These are phyloP conservation scores for Claviceps paspali DNA, from an alignment of 2,329 filamentous ascomycete species.

Conservation along the genomic window DNA sequence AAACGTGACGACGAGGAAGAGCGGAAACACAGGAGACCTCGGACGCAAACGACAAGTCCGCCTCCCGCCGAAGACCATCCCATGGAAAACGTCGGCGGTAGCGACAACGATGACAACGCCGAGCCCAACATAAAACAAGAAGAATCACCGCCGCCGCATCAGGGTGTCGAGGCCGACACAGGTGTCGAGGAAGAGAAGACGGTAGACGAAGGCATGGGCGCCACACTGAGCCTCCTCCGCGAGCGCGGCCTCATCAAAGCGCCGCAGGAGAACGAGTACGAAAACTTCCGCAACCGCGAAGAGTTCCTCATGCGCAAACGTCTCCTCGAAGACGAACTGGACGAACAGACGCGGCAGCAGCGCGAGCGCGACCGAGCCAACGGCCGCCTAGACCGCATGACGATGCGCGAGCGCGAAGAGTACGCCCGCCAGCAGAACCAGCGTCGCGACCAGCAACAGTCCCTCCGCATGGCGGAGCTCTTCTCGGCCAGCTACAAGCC, in stretches of 20 bases:
- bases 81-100: slow-evolving; percentile 17
- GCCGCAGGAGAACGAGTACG: slow-evolving; percentile 47
- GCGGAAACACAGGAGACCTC: slow-evolving; percentile 31
- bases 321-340: slow-evolving; percentile 61
- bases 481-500: slow-evolving; percentile 83
- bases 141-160: slow-evolving; percentile 2
- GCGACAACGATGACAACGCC: slow-evolving; percentile 12
- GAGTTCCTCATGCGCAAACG: slow-evolving; percentile 63
- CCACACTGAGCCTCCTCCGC: slow-evolving; percentile 66
- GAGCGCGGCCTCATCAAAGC: slow-evolving; percentile 70
- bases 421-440: slow-evolving; percentile 79
- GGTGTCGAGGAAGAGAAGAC: slow-evolving; percentile 19
- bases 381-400: slow-evolving; percentile 75
- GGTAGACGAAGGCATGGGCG: slow-evolving; percentile 59
- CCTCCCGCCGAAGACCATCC: slow-evolving; percentile 11
- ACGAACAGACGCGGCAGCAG: slow-evolving; percentile 62
- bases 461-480: slow-evolving; percentile 66
- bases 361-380: slow-evolving; percentile 78
- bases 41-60: slow-evolving; percentile 12
- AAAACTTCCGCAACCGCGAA: slow-evolving; percentile 54
- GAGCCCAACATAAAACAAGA: slow-evolving; percentile 11
- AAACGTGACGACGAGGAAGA: slow-evolving; percentile 44
- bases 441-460: slow-evolving; percentile 71
- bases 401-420: slow-evolving; percentile 79
- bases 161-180: slow-evolving; percentile 2